A percentile compares a stretch with the other conserved stretches of the same genome.
These are phyloP conservation scores for Yamadazyma mexicana DNA, from an alignment of 1,139 yeast genomes.

Conservation along the genomic window DNA sequence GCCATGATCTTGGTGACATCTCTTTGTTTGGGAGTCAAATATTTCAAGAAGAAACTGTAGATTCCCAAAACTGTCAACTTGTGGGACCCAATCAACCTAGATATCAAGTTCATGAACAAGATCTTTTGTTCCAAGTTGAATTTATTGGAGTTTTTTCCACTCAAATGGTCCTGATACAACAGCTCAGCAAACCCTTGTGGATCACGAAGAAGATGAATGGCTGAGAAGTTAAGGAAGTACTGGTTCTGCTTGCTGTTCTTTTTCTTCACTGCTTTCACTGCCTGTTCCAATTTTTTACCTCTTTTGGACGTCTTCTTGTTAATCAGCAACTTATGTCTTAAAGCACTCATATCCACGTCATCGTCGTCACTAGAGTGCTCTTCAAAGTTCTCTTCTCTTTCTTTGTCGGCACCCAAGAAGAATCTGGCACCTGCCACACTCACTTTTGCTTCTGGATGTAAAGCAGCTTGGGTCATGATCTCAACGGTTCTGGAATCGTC, in stretches of 20 bases:
- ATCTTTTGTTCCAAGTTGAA: conserved; percentile 87
- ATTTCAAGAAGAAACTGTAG: conserved; percentile 84
- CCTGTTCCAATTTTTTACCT: conserved; percentile 73
- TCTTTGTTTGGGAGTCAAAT: conserved; percentile 88
- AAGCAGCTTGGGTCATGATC: conserved; percentile 93
- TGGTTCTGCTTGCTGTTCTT: conserved; percentile 54
- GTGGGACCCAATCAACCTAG: conserved; percentile 91
- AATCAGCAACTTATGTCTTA: conserved; percentile 78
- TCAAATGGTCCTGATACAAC: conserved; percentile 69
- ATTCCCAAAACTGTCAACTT: conserved; percentile 87
- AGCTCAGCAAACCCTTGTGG: conserved; percentile 97
- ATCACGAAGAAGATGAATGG: conserved; percentile 88
- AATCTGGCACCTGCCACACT: conserved; percentile 87
- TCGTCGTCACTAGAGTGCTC: conserved; percentile 75
- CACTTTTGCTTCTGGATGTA: conserved; percentile 84
- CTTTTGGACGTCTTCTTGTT: conserved; percentile 83
- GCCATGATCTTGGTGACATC: conserved; percentile 97
- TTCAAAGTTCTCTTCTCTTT: conserved; percentile 80
- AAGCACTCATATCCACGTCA: conserved; percentile 59
- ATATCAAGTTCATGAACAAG: conserved; percentile 78
- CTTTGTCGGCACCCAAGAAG: conserved; percentile 93
- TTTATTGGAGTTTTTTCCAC: conserved; percentile 63
- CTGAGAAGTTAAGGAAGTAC: conserved; percentile 87
- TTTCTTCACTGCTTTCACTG: conserved; percentile 68
- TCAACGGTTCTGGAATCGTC: conserved; percentile 95